These are phyloP conservation scores for Tetracladium setigerum DNA, from an alignment of 495 filamentous ascomycete species.

Conservation along the genomic window DNA sequence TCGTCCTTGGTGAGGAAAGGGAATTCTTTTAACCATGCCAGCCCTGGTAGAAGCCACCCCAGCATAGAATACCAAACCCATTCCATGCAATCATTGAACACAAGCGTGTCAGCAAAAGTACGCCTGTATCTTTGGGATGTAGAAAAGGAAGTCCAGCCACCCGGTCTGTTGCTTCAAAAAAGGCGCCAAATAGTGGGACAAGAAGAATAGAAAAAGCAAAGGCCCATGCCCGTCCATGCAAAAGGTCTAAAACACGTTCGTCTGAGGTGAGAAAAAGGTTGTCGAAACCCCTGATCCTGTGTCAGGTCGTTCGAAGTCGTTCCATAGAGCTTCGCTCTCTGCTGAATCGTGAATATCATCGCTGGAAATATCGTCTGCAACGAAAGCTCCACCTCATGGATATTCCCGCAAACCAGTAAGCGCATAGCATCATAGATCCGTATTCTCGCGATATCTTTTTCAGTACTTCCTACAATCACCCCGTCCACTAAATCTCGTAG, in stretches of 20 bases:
- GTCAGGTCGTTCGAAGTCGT: slow-evolving; percentile 12
- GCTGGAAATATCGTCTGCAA: slow-evolving; percentile 12
- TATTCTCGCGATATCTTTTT: slow-evolving; percentile 14
- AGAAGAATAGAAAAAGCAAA: slow-evolving; percentile 26
- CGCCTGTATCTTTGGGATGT: slow-evolving; percentile 23
- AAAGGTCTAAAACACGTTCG: slow-evolving; percentile 21
- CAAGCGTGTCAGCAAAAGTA: slow-evolving; percentile 22
- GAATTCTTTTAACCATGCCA: slow-evolving; percentile 22
- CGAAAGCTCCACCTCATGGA: slow-evolving; percentile 17
- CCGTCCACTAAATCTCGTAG: slow-evolving; percentile 20
- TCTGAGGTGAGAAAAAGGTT: slow-evolving; percentile 10
- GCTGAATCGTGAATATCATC: slow-evolving; percentile 11
- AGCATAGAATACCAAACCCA: slow-evolving; percentile 19
- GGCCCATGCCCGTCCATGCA: slow-evolving; percentile 21
- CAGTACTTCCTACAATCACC: slow-evolving; percentile 18
- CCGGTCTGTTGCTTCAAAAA: slow-evolving; percentile 18
- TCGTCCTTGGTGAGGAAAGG: slow-evolving; percentile 18
- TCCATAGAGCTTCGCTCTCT: slow-evolving; percentile 5
- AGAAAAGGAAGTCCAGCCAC: slow-evolving; percentile 24
- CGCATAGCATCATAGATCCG: slow-evolving; percentile 20
- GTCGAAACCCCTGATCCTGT: slow-evolving; percentile 11
- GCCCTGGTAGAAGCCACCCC: slow-evolving; percentile 13
- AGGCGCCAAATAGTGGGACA: slow-evolving; percentile 21
- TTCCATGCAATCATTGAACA: slow-evolving; percentile 24
- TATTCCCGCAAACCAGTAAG: slow-evolving; percentile 21